A percentile compares a stretch with the other conserved stretches of the same genome.
Evolutionary conservation across 495 filamentous ascomycete genomes (phyloP).

Genomic region (Achaetomiella virescens): DNA sequence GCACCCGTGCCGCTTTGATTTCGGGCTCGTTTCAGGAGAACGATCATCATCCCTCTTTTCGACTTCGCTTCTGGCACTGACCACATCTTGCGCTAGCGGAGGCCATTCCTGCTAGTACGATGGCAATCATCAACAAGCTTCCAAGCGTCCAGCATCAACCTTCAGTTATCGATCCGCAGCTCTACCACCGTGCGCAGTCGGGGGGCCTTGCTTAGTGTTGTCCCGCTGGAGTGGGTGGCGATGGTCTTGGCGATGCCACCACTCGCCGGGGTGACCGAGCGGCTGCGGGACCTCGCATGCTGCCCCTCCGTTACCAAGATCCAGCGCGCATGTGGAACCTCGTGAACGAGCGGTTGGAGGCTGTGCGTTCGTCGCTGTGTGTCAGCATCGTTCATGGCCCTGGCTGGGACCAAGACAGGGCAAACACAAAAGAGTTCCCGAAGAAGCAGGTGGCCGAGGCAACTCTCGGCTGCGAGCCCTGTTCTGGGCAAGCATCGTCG

Average conservation of each 20-base stretch:
- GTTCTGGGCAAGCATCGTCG: background rate
- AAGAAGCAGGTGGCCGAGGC: background rate
- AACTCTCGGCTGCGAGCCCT: background rate
- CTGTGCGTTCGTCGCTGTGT: too few relatives aligned
- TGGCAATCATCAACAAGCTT: too few relatives aligned
- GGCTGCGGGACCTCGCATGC: slow-evolving; percentile 1
- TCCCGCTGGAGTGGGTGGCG: slow-evolving; percentile 4
- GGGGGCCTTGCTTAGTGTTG: background rate
- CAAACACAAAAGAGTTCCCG: too few relatives aligned
- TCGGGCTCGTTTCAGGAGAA: background rate
- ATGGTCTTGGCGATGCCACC: slow-evolving; percentile 6
- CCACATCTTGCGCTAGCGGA: too few relatives aligned
- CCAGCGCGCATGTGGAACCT: background rate
- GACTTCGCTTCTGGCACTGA: too few relatives aligned
- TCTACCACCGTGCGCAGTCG: background rate
- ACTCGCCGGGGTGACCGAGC: slow-evolving; percentile 4
- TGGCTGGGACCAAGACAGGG: too few relatives aligned
- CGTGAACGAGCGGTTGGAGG: too few relatives aligned
- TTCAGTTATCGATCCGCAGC: background rate
- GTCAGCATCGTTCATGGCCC: background rate
- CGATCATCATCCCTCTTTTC: too few relatives aligned
- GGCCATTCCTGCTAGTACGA: too few relatives aligned
- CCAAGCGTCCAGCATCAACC: too few relatives aligned
- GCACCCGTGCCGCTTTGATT: background rate
- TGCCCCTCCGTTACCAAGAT: slow-evolving; percentile 13